Conservation (phyloP, 768 basidiomycete genomes). For the Pholiota microspora region DNA sequence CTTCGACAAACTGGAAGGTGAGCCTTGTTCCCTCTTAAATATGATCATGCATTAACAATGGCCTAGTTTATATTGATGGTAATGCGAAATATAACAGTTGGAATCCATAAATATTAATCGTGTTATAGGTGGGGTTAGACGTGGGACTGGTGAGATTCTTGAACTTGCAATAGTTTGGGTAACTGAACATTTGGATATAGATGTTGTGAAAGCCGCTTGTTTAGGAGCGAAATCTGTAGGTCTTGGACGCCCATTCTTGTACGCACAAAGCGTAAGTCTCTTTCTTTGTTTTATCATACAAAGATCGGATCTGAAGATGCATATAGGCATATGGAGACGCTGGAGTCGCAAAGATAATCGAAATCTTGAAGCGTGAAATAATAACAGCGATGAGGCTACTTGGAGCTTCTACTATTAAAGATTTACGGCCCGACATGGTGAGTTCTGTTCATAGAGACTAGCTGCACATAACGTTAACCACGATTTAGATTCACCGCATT, state of each 20-base stretch:
- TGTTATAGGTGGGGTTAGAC: constrained; percentile 51
- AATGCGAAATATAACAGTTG: constrained; percentile 13
- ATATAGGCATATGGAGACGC: constrained; percentile 70
- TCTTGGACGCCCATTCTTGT: constrained; percentile 82
- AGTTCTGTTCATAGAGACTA: background rate
- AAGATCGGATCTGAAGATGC: background rate
- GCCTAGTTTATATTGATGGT: constrained; percentile 84
- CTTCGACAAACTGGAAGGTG: constrained; percentile 20
- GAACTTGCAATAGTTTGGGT: background rate
- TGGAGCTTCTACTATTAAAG: constrained; percentile 62
- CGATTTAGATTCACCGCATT: constrained; percentile 50
- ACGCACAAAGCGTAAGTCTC: constrained; percentile 70
- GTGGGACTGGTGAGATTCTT: constrained; percentile 65
- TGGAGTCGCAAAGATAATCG: constrained; percentile 64
- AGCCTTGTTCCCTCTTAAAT: background rate
- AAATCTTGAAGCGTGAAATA: constrained; percentile 78
- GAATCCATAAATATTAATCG: constrained; percentile 1
- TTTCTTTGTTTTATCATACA: background rate
- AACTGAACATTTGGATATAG: constrained; percentile 28
- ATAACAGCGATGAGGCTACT: constrained; percentile 71
- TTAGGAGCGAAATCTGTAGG: constrained; percentile 87
- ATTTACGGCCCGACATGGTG: constrained; percentile 78
- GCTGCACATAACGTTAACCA: background rate
- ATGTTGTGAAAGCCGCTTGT: constrained; percentile 88
- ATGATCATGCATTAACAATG: constrained; percentile 11